Conservation (phyloP, 2,329 filamentous ascomycete species). For the Onygenales sp. region DNA sequence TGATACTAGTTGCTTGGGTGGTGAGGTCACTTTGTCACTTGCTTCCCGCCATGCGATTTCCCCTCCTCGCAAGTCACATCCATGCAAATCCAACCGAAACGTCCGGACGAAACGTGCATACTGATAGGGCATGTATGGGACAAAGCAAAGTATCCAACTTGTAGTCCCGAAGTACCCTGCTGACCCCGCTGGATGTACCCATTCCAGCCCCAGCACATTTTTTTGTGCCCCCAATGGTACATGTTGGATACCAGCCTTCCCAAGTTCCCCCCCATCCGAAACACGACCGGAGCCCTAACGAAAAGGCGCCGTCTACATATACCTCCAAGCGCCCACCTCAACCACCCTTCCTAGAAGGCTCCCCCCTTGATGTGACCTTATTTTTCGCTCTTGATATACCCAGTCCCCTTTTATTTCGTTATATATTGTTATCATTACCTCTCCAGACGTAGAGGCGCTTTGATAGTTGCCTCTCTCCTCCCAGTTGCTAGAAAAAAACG, state of each 20-base stretch:
- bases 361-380: conserved; percentile 2
- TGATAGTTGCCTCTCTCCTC: conserved; percentile 1
- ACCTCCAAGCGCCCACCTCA: conserved; percentile 3
- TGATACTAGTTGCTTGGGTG: neutral
- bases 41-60: neutral
- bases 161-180: neutral
- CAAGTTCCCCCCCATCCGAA: neutral
- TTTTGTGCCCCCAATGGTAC: neutral
- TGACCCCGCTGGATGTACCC: neutral
- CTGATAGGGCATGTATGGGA: neutral
- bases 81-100: neutral
- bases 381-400: neutral
- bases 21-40: conserved; percentile 1
- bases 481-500: neutral
- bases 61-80: conserved; percentile 1
- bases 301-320: neutral
- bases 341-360: neutral
- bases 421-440: conserved; percentile 1
- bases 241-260: neutral
- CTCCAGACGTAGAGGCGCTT: conserved; percentile 1
- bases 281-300: neutral
- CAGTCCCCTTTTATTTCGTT: neutral
- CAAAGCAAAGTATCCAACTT: neutral
- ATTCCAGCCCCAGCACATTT: neutral
- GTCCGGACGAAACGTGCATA: neutral